Evolutionary conservation across 352 stramenopile genomes (phyloP), one percentile per base, ranked within the genome.

Genomic region (Phytophthora capsici): DNA sequence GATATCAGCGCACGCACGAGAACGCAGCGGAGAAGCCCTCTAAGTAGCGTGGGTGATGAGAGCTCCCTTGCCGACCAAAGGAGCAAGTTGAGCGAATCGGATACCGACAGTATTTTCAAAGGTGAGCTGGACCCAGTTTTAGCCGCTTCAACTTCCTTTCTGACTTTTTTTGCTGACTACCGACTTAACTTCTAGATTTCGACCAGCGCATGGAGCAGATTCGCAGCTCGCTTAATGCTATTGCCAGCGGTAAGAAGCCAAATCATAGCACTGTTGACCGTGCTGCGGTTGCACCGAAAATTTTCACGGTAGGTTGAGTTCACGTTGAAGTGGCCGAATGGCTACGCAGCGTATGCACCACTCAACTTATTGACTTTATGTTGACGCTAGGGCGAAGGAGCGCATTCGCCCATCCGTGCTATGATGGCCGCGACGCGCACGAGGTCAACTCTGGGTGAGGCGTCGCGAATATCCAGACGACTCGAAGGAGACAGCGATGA

Each of bases 121-220:
- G 67, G 69, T 75, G 56, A 43, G 44, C 52, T 56, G 40, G 20
- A n/a, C n/a, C n/a, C 26, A 30, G 20, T 28, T 49, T 55, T 30
- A 13, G 17, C 17, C 25, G 43, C 49, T 64, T 71, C 40, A 63
- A 64, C 55, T 52, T 63, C 20, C 1, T 25, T 17, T 22, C 44
- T 45, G 7, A 48, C 36, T 50, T 43, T 48, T 61, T 49, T 55
- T 37, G 19, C 46, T 59, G 28, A 56, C 41, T 60, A 19, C 20
- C 17, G 20, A 56, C 16, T 13, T 46, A 46, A 45, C 16, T 64
- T 58, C 14, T 59, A 90, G 83, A 90, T 55, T 89, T 90, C 38
- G 83, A 91, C 54, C 73, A 73, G 46, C 78, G 83, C 5, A 91
- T 91, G 83, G 80, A 90, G 54, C 75, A 91, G 57, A 89, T 90